Conservation (phyloP, 345 rosid genomes). For the Microcos paniculata region DNA sequence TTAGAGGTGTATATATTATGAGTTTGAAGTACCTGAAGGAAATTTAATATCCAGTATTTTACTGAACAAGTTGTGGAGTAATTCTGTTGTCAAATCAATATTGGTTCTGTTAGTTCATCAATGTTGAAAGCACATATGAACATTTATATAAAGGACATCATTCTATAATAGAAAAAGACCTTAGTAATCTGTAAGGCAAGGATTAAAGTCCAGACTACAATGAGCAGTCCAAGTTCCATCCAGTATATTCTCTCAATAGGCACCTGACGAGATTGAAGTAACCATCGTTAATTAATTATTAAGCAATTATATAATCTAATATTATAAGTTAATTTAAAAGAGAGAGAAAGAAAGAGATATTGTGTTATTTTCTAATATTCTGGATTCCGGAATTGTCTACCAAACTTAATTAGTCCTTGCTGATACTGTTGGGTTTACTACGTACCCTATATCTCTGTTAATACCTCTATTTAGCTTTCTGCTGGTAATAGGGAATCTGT, state of each 20-base stretch:
- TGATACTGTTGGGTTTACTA: too few relatives aligned
- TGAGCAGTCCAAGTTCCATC: conserved; percentile 50
- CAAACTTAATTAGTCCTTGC: too few relatives aligned
- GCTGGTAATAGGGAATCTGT: too few relatives aligned
- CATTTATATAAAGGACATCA: background rate
- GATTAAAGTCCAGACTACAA: conserved; percentile 37
- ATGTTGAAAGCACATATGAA: background rate
- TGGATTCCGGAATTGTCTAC: too few relatives aligned
- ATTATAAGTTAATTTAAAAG: too few relatives aligned
- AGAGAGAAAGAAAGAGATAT: too few relatives aligned
- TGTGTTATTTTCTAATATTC: too few relatives aligned
- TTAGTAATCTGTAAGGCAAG: conserved; percentile 43
- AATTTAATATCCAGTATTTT: conserved; percentile 37
- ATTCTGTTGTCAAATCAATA: conserved; percentile 28
- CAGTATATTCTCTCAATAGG: conserved; percentile 39
- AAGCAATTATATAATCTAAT: too few relatives aligned
- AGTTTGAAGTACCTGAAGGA: conserved; percentile 38
- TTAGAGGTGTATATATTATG: background rate
- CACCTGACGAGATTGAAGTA: conserved; percentile 33
- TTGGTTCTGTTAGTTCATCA: background rate
- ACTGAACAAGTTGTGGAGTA: conserved; percentile 38
- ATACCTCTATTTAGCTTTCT: too few relatives aligned
- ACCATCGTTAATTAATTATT: too few relatives aligned
- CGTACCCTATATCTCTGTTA: too few relatives aligned
- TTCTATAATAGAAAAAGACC: conserved; percentile 19